Percentiles rank a stretch among this genome's conserved stretches.
phyloP scores from a whole-genome alignment of 768 basidiomycete genomes.

The Boletus tomentosulus region DNA sequence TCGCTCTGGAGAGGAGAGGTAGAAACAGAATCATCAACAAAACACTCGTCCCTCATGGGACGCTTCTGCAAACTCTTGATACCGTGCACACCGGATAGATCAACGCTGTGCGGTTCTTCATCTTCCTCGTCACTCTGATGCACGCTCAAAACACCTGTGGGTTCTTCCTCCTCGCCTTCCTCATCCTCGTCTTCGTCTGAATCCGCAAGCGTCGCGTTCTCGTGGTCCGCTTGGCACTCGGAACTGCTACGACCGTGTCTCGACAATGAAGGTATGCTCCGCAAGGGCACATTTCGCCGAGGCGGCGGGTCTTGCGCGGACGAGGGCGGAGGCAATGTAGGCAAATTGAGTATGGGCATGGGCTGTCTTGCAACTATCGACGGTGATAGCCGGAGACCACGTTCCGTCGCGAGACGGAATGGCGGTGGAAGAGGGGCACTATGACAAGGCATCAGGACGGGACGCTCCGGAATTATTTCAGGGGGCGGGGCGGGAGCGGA shows the following conservation, averaged over 20 bases:
- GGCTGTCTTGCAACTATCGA: conserved; percentile 42
- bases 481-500: background rate
- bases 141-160: conserved; percentile 31
- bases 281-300: conserved; percentile 32
- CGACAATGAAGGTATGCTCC: conserved; percentile 53
- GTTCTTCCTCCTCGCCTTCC: conserved; percentile 33
- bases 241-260: conserved; percentile 31
- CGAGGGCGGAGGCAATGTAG: conserved; percentile 36
- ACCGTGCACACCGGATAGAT: conserved; percentile 9
- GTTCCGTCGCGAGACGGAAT: conserved; percentile 28
- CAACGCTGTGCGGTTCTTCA: conserved; percentile 24
- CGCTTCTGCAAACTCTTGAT: conserved; percentile 11
- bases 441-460: conserved; percentile 7
- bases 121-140: conserved; percentile 38
- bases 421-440: conserved; percentile 17
- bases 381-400: conserved; percentile 42
- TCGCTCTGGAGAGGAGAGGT: background rate
- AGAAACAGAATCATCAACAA: conserved; percentile 1
- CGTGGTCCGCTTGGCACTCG: conserved; percentile 23
- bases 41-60: background rate
- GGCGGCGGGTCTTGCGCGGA: conserved; percentile 12
- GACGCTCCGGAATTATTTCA: conserved; percentile 1
- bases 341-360: conserved; percentile 48
- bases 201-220: conserved; percentile 17
- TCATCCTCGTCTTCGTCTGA: conserved; percentile 36